Evolutionary conservation across 2,329 filamentous ascomycete genomes (phyloP).

Genomic region (Cordyceps cateniannulata): DNA sequence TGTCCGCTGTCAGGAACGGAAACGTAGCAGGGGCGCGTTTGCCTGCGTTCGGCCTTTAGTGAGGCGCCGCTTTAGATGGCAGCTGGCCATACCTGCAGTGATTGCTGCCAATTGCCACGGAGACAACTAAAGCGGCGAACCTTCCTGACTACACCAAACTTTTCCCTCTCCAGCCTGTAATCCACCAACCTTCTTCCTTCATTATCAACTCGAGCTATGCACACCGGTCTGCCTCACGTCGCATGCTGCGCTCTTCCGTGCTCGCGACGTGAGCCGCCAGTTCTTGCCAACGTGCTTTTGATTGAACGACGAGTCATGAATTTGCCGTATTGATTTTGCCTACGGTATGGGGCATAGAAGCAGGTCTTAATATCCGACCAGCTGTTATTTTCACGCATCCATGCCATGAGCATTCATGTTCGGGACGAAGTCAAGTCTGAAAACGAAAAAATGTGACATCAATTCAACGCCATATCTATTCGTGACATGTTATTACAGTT

Average conservation of each 20-base stretch:
- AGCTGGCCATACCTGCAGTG: neutral
- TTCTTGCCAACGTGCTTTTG: too few species aligned
- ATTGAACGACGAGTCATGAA: neutral
- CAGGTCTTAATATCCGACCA: slow-evolving; percentile 2
- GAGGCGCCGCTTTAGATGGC: neutral
- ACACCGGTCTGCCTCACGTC: too few species aligned
- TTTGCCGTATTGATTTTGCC: neutral
- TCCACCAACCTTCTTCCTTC: neutral
- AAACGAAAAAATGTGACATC: neutral
- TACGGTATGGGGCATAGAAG: neutral
- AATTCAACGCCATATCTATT: slow-evolving; percentile 1
- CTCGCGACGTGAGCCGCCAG: neutral
- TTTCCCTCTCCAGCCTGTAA: neutral
- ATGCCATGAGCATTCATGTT: neutral
- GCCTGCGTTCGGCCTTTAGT: neutral
- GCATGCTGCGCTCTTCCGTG: neutral
- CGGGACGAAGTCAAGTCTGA: neutral
- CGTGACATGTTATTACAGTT: slow-evolving; percentile 11
- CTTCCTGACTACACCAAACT: neutral
- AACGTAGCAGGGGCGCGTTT: too few species aligned
- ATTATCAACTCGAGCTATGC: neutral
- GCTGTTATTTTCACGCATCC: neutral
- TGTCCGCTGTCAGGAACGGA: neutral
- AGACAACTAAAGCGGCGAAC: neutral
- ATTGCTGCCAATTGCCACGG: neutral